phyloP scores from a whole-genome alignment of 345 rosid species.

The Psidium guajava region DNA sequence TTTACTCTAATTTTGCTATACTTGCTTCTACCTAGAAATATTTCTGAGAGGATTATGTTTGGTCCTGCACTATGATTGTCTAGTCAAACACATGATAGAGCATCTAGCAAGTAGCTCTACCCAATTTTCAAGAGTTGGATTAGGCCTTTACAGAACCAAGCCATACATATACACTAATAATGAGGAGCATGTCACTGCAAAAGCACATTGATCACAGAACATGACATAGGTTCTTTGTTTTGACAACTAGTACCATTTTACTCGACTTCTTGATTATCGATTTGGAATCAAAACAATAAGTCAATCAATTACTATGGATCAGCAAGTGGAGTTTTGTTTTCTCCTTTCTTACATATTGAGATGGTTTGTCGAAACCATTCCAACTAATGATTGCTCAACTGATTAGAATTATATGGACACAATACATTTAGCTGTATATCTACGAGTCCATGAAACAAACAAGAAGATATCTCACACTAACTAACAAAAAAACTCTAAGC shows the following conservation, averaged over 20 bases:
- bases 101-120: not conserved
- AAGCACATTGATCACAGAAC: not conserved
- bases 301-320: not conserved
- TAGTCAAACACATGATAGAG: too few species aligned
- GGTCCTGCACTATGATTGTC: too few species aligned
- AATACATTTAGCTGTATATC: not conserved
- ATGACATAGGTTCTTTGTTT: not conserved
- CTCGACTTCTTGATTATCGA: not conserved
- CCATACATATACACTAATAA: not conserved
- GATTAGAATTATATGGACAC: not conserved
- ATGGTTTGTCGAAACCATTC: not conserved
- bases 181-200: not conserved
- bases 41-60: not conserved
- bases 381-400: not conserved
- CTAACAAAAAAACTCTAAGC: not conserved
- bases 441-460: not conserved
- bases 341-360: not conserved
- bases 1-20: not conserved
- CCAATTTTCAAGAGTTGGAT: not conserved
- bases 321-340: not conserved
- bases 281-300: not conserved
- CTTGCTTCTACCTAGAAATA: not conserved
- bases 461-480: not conserved
- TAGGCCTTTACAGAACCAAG: not conserved
- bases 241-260: not conserved